Conservation (phyloP, 139 green algal species). For the Nannochloris sp. region DNA sequence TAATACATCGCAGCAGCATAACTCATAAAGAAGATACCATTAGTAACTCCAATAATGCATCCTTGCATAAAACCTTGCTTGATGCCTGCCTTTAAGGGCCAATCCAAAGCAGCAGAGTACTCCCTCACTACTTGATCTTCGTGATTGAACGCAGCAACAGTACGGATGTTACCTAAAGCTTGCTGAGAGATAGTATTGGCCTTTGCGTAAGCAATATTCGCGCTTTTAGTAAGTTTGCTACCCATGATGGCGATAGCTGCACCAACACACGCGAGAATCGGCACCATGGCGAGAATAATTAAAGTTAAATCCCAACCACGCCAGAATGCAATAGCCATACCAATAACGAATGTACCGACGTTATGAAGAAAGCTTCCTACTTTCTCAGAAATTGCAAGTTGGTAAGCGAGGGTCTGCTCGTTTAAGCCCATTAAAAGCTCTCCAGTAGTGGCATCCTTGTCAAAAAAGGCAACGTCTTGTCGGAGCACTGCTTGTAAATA, state of each 20-base stretch:
- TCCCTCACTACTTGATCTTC: slow-evolving; percentile 29
- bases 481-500: slow-evolving; percentile 57
- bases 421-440: slow-evolving; percentile 59
- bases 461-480: slow-evolving; percentile 84
- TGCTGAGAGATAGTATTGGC: neutral
- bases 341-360: slow-evolving; percentile 25
- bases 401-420: slow-evolving; percentile 52
- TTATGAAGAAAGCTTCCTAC: slow-evolving; percentile 24
- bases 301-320: slow-evolving; percentile 70
- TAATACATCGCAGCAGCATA: slow-evolving; percentile 70
- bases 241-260: no score
- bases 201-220: neutral
- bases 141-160: slow-evolving; percentile 44
- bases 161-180: neutral
- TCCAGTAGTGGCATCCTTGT: slow-evolving; percentile 52
- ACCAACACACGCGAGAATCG: no score
- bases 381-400: slow-evolving; percentile 57
- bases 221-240: no score
- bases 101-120: slow-evolving; percentile 43
- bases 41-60: slow-evolving; percentile 27
- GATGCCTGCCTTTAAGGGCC: slow-evolving; percentile 31
- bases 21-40: slow-evolving; percentile 10
- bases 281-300: slow-evolving; percentile 61
- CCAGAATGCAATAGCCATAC: slow-evolving; percentile 46
- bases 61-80: slow-evolving; percentile 29